Base-by-base conservation (phyloP, 1,139 yeast genomes). In the Pichia sp. region DNA sequence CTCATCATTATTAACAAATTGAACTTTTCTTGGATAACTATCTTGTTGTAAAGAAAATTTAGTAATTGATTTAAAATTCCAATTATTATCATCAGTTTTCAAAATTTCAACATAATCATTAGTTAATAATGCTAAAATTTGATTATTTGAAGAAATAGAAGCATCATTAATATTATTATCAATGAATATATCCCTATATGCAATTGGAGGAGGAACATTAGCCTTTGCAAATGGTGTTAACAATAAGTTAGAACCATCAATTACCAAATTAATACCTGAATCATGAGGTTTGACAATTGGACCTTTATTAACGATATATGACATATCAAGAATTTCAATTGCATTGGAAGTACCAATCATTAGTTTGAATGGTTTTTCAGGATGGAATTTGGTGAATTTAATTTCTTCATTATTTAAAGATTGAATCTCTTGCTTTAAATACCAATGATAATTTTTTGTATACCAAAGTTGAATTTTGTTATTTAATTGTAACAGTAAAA, bases 391-490 rank as follows among this genome's bases (percentile, higher is more conserved):
- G 39, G 81, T 70, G 60, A 77, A 83, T 7, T 62, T 54, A 23
- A 85, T 72, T 39, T 67, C 66, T 25, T 64, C 67, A 18, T 56
- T 56, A 3, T 63, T 59, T 36, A 65, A 59, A 5, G 73, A 62
- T 43, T 59, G 60, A 5, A 90, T 68, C 61, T 85, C 95, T 65
- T 85, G 95, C 62, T 94, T 92, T 56, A 90, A 72, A 63, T 85
- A 88, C 97, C 98, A 94, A 63, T 90, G 95, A 65, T 90, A 94
- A 64, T 94, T 94, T 61, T 87, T 90, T 2, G 86, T 74, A 1
- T 95, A 82, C 97, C 97, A 94, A 35, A 94, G 68, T 62, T 86
- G 95, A 20, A 92, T 73, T 34, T 78, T 69, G 55, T 82, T 76
- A 2, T 67, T 57, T 29, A 84, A 67, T 47, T 79, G 82, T 24